A percentile compares a stretch with the other conserved stretches of the same genome.
Evolutionary conservation across 306 rosid genomes (phyloP).

Genomic region (Quercus aquifolioides): DNA sequence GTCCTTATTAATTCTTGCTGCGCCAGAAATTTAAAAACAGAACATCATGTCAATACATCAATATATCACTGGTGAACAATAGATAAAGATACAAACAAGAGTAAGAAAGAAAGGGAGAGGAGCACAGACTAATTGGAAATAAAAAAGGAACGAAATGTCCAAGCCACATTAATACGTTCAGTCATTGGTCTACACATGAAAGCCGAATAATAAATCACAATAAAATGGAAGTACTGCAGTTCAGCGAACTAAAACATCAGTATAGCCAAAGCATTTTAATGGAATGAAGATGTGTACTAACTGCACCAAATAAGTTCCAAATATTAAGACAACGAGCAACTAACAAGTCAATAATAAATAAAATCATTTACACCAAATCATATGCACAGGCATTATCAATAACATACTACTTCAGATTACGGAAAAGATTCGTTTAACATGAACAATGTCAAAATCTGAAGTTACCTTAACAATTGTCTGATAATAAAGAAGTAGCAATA

Average conservation of each 20-base stretch:
- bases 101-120: not conserved
- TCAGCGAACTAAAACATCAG: not conserved
- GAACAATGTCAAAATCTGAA: no score
- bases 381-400: no score
- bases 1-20: slow-evolving; percentile 97
- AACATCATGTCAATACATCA: slow-evolving; percentile 18
- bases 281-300: not conserved
- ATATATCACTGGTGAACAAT: not conserved
- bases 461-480: slow-evolving; percentile 85
- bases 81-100: not conserved
- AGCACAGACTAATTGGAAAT: not conserved
- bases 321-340: no score
- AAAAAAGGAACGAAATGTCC: not conserved
- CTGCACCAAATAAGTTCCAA: no score
- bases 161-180: not conserved
- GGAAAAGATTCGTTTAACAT: no score
- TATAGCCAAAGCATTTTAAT: not conserved
- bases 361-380: no score
- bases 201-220: not conserved
- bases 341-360: no score
- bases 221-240: not conserved
- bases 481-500: no score
- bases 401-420: not conserved
- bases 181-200: not conserved
- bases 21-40: slow-evolving; percentile 25